Conservation (phyloP, 495 filamentous ascomycete species). For the Letharia lupina region DNA sequence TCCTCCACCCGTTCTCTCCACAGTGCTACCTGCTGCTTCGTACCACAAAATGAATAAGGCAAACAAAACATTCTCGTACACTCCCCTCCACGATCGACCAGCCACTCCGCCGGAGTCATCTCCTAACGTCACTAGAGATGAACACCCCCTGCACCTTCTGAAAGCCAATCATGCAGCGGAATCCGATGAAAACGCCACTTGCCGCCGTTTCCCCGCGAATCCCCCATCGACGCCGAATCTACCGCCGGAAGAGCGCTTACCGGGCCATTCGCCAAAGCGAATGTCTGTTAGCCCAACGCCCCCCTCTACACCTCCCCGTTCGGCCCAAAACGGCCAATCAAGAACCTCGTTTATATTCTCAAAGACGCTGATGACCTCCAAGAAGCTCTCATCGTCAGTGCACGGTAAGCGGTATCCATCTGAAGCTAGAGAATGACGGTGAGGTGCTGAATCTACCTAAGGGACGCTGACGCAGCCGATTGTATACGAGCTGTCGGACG, state of each 20-base stretch:
- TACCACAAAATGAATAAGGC: conserved; percentile 6
- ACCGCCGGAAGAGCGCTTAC: conserved; percentile 8
- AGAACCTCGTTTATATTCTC: conserved; percentile 17
- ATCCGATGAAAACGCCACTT: conserved; percentile 3
- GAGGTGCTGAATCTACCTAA: conserved; percentile 7
- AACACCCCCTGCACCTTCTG: not conserved
- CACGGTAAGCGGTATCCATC: conserved; percentile 14
- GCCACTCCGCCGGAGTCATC: conserved; percentile 4
- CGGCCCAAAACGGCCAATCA: not conserved
- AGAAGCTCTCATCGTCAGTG: conserved; percentile 20
- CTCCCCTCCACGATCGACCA: not conserved
- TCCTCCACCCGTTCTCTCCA: conserved; percentile 2
- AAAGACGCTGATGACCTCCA: conserved; percentile 17
- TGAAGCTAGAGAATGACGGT: conserved; percentile 1
- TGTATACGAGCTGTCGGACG: conserved; percentile 18
- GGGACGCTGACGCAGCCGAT: conserved; percentile 20
- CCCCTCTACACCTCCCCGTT: conserved; percentile 5
- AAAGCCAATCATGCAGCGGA: conserved; percentile 1
- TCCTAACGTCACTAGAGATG: conserved; percentile 1
- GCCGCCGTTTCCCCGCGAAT: conserved; percentile 8
- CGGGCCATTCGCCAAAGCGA: conserved; percentile 1
- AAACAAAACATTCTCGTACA: conserved; percentile 1
- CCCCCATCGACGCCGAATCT: conserved; percentile 7
- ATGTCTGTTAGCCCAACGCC: conserved; percentile 9
- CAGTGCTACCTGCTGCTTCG: not conserved